Evolutionary conservation across 179 eudicot genomes (phyloP).

Genomic region (Actinidia arguta): DNA sequence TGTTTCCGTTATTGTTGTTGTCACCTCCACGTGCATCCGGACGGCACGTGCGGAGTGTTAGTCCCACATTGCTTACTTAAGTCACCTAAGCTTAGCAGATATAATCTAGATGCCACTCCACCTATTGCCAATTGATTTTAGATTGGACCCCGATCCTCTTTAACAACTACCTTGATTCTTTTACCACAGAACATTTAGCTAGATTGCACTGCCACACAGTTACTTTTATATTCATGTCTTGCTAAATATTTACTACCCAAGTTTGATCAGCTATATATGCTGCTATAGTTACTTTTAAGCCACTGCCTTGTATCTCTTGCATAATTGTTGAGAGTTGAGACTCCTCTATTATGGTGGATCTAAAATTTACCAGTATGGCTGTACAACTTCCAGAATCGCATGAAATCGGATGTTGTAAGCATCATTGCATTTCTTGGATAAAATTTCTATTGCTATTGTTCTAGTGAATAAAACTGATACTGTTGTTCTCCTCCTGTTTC

Average conservation of each 20-base stretch:
- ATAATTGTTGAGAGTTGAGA: neutral
- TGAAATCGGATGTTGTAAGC: neutral
- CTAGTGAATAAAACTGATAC: neutral
- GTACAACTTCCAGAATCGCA: neutral
- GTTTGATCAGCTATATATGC: neutral
- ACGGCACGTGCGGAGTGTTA: too few species aligned
- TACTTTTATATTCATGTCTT: too few species aligned
- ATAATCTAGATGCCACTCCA: too few species aligned
- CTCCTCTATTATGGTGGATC: neutral
- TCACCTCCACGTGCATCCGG: too few species aligned
- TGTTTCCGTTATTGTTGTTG: too few species aligned
- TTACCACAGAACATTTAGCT: neutral
- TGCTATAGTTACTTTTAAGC: neutral
- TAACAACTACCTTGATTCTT: neutral
- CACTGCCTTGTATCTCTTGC: neutral
- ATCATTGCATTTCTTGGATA: neutral
- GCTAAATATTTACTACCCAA: neutral
- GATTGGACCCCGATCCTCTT: too few species aligned
- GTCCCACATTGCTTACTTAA: too few species aligned
- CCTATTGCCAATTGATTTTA: too few species aligned
- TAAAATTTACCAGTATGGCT: neutral
- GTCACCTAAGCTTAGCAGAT: too few species aligned
- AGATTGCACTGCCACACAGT: neutral
- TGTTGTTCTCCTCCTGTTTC: neutral
- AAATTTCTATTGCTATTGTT: constrained; percentile 2